Evolutionary conservation across 2,329 filamentous ascomycete species (phyloP).

Genomic region (Aspergillus quadrilineatus): DNA sequence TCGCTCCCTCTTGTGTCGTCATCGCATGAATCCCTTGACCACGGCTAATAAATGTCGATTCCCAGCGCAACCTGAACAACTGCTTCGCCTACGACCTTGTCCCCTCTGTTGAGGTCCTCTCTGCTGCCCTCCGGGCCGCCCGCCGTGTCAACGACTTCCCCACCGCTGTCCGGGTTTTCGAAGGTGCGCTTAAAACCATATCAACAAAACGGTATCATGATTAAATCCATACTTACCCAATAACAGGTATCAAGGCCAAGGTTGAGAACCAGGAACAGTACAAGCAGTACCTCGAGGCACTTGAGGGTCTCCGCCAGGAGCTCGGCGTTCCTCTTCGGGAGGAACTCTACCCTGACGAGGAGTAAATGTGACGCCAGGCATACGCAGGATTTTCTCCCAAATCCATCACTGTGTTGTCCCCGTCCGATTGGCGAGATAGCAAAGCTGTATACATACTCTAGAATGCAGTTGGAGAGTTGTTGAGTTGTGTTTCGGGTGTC

Average conservation of each 20-base stretch:
- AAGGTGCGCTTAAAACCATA: conserved; percentile 64
- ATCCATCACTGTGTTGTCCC: conserved; percentile 23
- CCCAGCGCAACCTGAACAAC: conserved; percentile 93
- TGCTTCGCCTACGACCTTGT: conserved; percentile 99
- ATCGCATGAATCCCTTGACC: background rate
- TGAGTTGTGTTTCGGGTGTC: conserved; percentile 8
- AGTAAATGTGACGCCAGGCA: conserved; percentile 28
- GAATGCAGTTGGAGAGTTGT: conserved; percentile 27
- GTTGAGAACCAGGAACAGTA: conserved; percentile 98
- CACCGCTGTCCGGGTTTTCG: conserved; percentile 96
- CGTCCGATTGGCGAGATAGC: conserved; percentile 29
- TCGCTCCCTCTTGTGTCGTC: background rate
- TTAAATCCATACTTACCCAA: too few species aligned
- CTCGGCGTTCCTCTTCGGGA: conserved; percentile 89
- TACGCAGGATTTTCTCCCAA: background rate
- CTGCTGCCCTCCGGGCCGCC: conserved; percentile 87
- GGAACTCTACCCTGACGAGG: conserved; percentile 73
- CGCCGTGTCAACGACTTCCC: conserved; percentile 97
- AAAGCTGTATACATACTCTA: conserved; percentile 44
- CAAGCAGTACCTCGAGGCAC: conserved; percentile 89
- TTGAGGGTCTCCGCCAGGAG: conserved; percentile 90
- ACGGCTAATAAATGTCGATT: background rate
- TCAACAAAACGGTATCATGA: background rate
- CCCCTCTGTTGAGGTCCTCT: conserved; percentile 85
- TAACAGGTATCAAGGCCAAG: conserved; percentile 92